Conservation (phyloP, 2,329 filamentous ascomycete genomes). For the Ophiocordyceps robertsii region DNA sequence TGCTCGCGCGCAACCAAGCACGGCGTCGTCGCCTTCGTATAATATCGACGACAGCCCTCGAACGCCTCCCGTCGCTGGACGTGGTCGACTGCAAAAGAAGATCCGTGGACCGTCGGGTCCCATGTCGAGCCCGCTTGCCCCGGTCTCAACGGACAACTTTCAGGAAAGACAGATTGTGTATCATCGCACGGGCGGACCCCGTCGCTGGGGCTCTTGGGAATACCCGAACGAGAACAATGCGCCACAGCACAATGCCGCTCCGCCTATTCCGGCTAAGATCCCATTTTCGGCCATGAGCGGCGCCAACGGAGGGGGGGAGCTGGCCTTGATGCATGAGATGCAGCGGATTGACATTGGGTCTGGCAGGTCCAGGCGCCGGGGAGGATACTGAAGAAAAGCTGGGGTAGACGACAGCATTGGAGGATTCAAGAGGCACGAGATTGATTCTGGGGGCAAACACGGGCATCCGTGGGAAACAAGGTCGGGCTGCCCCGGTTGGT, state of each 20-base stretch:
- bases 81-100: constrained; percentile 55
- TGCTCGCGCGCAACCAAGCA: constrained; percentile 35
- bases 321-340: constrained; percentile 59
- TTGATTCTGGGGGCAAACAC: background rate
- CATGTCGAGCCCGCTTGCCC: constrained; percentile 35
- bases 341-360: constrained; percentile 52
- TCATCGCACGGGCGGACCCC: constrained; percentile 19
- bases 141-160: constrained; percentile 37
- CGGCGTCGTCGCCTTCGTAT: constrained; percentile 17
- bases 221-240: constrained; percentile 39
- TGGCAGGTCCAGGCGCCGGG: constrained; percentile 40
- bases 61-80: constrained; percentile 23
- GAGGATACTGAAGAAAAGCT: constrained; percentile 20
- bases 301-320: constrained; percentile 26
- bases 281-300: constrained; percentile 39
- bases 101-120: constrained; percentile 21
- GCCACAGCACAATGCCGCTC: constrained; percentile 26
- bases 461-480: too few species aligned
- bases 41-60: constrained; percentile 17
- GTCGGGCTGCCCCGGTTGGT: too few species aligned
- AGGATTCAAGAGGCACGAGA: background rate
- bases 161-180: constrained; percentile 28
- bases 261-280: constrained; percentile 59
- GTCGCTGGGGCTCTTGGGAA: constrained; percentile 38
- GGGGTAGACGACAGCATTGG: too few species aligned